Base-by-base conservation (phyloP, 805 yeast genomes). In the Suhomyces canberraensis region DNA sequence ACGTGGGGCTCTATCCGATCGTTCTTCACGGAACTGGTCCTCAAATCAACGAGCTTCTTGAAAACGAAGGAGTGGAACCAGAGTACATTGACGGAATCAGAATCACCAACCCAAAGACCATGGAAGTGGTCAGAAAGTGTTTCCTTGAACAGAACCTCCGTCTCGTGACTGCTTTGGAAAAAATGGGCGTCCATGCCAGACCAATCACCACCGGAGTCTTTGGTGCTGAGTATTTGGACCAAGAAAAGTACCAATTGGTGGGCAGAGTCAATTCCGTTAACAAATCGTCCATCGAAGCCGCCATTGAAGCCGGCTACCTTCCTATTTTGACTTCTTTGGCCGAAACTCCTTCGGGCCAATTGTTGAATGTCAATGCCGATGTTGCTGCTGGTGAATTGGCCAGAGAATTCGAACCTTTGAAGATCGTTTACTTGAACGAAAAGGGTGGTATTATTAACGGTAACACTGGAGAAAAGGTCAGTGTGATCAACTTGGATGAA, bases 11-110 rank as follows among this genome's bases (percentile, higher is more conserved):
- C 42, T 93, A 89, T 54, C 99, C 99, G 17, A 89, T 93, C 44
- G 95, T 93, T 8, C 75, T 93, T 40, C 99, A 93, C 58, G 99
- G 99, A 19, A 93, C 98, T 1, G 99, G 99, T 14, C 99, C 99
- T 5, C 99, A 93, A 66, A 93, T 93, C 67, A 93, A 93, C 60
- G 95, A 85, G 54, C 78, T 89, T 49, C 74, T 93, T 41, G 98
- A 93, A 63, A 81, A 81, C 35, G 95, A 87, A 62, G 96, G 96
- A 27, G 87, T 93, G 21, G 97, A 86, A 60, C 98, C 99, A 4
- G 88, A 86, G 47, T 93, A 93, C 61, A 84, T 82, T 43, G 98
- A 93, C 56, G 99, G 99, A 7, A 93, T 93, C 52, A 79, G 99
- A 56, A 87, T 93, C 59, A 93, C 99, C 17, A 95, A 93, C 60